Base-by-base conservation (phyloP, 306 rosid species). In the Cicer chorassanicum region DNA sequence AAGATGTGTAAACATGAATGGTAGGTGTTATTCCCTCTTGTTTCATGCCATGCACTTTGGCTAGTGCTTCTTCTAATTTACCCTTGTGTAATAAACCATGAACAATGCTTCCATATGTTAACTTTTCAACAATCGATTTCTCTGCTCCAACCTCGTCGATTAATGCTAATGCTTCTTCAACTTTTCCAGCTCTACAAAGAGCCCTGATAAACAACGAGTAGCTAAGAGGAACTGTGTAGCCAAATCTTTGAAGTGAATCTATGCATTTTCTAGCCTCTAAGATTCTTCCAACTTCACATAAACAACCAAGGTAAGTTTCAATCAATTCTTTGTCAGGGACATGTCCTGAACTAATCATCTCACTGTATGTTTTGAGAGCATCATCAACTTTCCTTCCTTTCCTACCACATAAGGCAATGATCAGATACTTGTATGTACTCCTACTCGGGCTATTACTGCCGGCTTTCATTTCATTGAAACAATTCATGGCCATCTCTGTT, bases 371-470 rank as follows among this genome's bases (percentile, higher is more conserved):
- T 71, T 76, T 77, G 15, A 86, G 19, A 71, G 98, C 96, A 73
- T 91, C 94, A 34, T 83, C 86, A 54, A 84, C 91, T 83, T 88
- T 91, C 86, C 96, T 85, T 49, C 98, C 91, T 82, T 93, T 93
- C 67, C 71, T 87, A 53, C 88, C 90, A 56, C 97, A 89, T 15
- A 91, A 87, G 83, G 82, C 75, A 4, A 85, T 73, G 72, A 93
- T 87, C 87, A 93, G 75, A 84, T 84, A 89, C 90, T 93, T 93
- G 84, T 89, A 93, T 56, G 96, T 84, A 43, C 92, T 86, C 45
- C 79, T 79, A 68, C 73, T 86, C 50, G 97, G 98, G 59, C 18
- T 57, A 64, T 76, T 86, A 40, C 88, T 86, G 50, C 72, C 69
- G 29, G 83, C 86, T 82, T 88, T 91, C 98, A 93, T 93, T 84